Conservation (phyloP, 176 grass and related monocot genomes). For the Oryza longistaminata region DNA sequence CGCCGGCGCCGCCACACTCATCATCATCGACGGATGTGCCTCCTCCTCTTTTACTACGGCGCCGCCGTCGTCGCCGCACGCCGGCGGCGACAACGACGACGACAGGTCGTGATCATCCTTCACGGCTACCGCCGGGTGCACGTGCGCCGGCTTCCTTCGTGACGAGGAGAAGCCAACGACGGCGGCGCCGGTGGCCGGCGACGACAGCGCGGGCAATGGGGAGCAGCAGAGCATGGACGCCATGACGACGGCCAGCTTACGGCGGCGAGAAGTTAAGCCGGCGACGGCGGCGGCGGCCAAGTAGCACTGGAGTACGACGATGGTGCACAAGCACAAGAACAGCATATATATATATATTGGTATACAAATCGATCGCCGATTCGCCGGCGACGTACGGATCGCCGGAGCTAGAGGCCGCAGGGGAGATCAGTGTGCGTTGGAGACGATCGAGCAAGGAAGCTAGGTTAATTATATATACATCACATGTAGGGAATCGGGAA, state of each 20-base stretch:
- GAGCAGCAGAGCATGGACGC: not conserved
- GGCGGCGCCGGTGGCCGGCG: not conserved
- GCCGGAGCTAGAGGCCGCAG: not conserved
- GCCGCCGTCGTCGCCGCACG: not conserved
- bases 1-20: not conserved
- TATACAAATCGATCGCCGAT: not conserved
- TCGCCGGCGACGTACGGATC: not conserved
- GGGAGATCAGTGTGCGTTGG: not conserved
- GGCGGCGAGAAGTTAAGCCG: no score
- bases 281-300: no score
- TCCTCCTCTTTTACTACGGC: not conserved
- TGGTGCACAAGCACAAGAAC: not conserved
- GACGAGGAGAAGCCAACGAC: not conserved
- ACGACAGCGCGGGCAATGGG: not conserved
- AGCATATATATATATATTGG: not conserved
- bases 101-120: not conserved
- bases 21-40: not conserved
- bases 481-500: no score
- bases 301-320: not conserved
- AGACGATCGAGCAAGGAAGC: not conserved
- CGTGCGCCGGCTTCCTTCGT: not conserved
- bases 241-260: constrained; percentile 11
- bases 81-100: not conserved
- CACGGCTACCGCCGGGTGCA: not conserved
- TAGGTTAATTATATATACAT: not conserved